phyloP scores from a whole-genome alignment of 2,329 filamentous ascomycete genomes.

The Apiospora saccharicola region DNA sequence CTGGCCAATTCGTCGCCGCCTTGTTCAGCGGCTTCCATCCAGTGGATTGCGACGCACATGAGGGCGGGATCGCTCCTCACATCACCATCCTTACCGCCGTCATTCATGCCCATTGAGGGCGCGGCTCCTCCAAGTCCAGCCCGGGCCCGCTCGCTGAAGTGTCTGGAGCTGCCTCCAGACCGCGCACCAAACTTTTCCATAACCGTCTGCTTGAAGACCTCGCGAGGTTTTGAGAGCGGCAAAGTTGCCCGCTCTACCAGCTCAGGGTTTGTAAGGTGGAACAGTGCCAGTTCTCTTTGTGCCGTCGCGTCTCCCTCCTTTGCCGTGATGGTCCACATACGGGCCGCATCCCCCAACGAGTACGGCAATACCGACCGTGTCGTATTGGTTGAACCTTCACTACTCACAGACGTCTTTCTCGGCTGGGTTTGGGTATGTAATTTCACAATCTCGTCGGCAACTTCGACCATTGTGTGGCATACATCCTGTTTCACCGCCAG shows the following conservation, averaged over 20 bases:
- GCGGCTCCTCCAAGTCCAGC: conserved; percentile 37
- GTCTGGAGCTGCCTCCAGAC: conserved; percentile 42
- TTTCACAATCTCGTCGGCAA: conserved; percentile 73
- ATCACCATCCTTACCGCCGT: conserved; percentile 50
- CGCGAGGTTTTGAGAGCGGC: conserved; percentile 82
- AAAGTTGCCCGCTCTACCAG: conserved; percentile 81
- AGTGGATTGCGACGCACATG: conserved; percentile 95
- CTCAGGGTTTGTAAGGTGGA: conserved; percentile 92
- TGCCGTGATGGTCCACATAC: conserved; percentile 91
- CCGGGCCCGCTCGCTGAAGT: conserved; percentile 41
- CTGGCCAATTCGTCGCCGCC: conserved; percentile 88
- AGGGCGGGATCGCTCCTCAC: conserved; percentile 80
- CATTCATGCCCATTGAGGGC: conserved; percentile 38
- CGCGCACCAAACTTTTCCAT: conserved; percentile 71
- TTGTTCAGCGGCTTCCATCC: conserved; percentile 89
- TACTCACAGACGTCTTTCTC: conserved; percentile 55
- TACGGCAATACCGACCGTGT: conserved; percentile 64
- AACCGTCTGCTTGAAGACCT: conserved; percentile 89
- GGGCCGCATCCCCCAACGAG: conserved; percentile 80
- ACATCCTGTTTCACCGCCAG: conserved; percentile 89
- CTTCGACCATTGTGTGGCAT: conserved; percentile 82
- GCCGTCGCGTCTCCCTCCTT: conserved; percentile 90
- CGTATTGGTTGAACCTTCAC: conserved; percentile 43
- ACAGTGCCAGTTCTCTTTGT: conserved; percentile 90
- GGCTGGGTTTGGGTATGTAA: conserved; percentile 58